Evolutionary conservation across 2,329 filamentous ascomycete genomes (phyloP), one percentile per base, ranked within the genome.

Genomic region (Myriosclerotinia curreyana): DNA sequence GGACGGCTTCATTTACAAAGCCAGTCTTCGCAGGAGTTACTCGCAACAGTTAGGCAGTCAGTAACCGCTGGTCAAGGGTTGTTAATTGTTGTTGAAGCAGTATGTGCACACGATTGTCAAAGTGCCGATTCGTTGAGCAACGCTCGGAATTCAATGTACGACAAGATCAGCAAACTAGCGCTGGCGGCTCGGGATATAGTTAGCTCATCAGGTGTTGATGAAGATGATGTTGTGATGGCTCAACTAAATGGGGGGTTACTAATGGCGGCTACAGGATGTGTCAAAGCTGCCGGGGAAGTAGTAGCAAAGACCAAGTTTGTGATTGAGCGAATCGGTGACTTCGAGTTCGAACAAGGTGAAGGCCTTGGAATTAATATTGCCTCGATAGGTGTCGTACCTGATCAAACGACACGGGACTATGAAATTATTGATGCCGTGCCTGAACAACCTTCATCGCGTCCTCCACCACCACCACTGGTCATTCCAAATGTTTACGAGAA

Each of bases 261-360:
- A 40, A 81, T 84, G 66, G 91, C 92, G 25, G 92, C 92, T 11
- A 96, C 92, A 8, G 87, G 86, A 66, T 97, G 93, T 74, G 93
- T 99, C 34, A 88, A 92, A 70, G 90, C 91, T 28, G 92, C 93
- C 52, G 94, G 94, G 49, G 92, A 96, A 70, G 97, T 94, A 75
- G 90, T 96, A 25, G 88, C 90, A 8, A 94, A 93, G 77, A 89
- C 93, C 14, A 92, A 92, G 71, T 83, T 86, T 74, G 86, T 96
- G 52, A 89, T 99, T 65, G 92, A 96, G 76, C 84, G 89, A 66
- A 92, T 95, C 68, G 92, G 93, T 25, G 93, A 96, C 75, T 96
- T 96, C 69, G 92, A 96, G 75, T 86, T 93, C 69, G 86, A 89
- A 69, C 74, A 78, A 22, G 76, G 73, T 67, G 76, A 72, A 48